A percentile compares a stretch with the other conserved stretches of the same genome.
These are phyloP conservation scores for Leishmania tarentolae DNA, from an alignment of 208 protist genomes.

Conservation along the genomic window DNA sequence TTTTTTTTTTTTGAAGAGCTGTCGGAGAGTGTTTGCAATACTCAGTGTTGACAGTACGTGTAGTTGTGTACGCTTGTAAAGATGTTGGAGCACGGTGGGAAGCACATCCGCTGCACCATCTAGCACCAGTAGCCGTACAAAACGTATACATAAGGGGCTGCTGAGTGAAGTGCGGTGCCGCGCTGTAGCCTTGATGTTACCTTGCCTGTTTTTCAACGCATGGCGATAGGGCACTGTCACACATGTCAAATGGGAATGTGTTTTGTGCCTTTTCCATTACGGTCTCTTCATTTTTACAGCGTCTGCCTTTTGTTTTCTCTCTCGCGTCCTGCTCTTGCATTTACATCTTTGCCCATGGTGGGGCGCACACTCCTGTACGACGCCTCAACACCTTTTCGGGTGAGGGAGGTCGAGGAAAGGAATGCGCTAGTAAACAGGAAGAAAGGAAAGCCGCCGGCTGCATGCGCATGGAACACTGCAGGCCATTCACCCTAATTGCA, in stretches of 20 bases:
- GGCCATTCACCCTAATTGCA: background rate
- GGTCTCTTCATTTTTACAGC: background rate
- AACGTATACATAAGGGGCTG: background rate
- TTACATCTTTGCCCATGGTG: background rate
- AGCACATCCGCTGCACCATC: background rate
- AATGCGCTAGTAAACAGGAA: background rate
- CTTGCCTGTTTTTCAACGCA: background rate
- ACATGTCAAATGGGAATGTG: background rate
- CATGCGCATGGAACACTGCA: background rate
- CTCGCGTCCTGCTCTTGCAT: background rate
- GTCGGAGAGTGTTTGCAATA: background rate
- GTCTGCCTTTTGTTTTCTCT: background rate
- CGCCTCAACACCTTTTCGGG: background rate
- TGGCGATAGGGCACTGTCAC: background rate
- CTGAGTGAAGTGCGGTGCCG: background rate
- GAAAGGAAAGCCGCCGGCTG: background rate
- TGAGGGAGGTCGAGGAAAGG: background rate
- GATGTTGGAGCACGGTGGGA: background rate
- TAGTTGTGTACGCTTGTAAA: background rate
- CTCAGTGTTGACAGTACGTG: background rate
- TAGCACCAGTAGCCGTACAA: background rate
- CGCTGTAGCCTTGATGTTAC: background rate
- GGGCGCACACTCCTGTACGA: background rate
- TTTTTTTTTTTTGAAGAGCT: too few relatives aligned
- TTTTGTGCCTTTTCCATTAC: background rate